These are phyloP conservation scores for Lipomyces sp. DNA, from an alignment of 805 yeast genomes.

Conservation along the genomic window DNA sequence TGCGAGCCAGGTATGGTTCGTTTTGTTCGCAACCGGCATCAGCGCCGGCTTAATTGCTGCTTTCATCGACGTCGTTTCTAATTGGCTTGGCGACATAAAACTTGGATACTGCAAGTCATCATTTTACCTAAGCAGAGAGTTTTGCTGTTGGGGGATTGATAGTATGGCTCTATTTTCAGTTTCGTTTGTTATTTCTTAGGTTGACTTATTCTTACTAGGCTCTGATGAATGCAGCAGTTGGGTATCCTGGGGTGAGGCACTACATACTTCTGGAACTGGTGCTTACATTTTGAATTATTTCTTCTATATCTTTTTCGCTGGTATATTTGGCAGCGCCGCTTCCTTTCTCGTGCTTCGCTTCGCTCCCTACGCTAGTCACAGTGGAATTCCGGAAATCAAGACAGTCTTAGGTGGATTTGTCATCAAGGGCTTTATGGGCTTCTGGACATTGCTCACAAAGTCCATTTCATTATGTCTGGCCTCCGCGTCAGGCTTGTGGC, in stretches of 20 bases:
- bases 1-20: slow-evolving; percentile 56
- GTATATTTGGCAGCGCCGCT: slow-evolving; percentile 43
- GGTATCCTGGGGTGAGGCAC: slow-evolving; percentile 38
- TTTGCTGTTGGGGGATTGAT: slow-evolving; percentile 69
- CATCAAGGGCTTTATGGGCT: slow-evolving; percentile 51
- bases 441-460: slow-evolving; percentile 53
- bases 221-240: slow-evolving; percentile 44
- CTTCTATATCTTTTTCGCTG: slow-evolving; percentile 42
- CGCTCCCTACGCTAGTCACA: slow-evolving; percentile 45
- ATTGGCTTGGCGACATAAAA: slow-evolving; percentile 72
- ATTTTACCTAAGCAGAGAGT: slow-evolving; percentile 61
- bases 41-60: slow-evolving; percentile 78
- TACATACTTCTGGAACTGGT: slow-evolving; percentile 33
- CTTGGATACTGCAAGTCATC: slow-evolving; percentile 66
- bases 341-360: slow-evolving; percentile 36
- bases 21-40: slow-evolving; percentile 67
- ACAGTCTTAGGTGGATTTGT: slow-evolving; percentile 64
- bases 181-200: slow-evolving; percentile 49
- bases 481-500: slow-evolving; percentile 74
- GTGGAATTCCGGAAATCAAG: slow-evolving; percentile 76
- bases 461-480: slow-evolving; percentile 58
- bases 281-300: slow-evolving; percentile 39
- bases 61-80: slow-evolving; percentile 68
- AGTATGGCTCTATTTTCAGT: slow-evolving; percentile 47
- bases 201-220: slow-evolving; percentile 43